Evolutionary conservation across 805 yeast species (phyloP).

Genomic region (Zygosaccharomyces rouxii): DNA sequence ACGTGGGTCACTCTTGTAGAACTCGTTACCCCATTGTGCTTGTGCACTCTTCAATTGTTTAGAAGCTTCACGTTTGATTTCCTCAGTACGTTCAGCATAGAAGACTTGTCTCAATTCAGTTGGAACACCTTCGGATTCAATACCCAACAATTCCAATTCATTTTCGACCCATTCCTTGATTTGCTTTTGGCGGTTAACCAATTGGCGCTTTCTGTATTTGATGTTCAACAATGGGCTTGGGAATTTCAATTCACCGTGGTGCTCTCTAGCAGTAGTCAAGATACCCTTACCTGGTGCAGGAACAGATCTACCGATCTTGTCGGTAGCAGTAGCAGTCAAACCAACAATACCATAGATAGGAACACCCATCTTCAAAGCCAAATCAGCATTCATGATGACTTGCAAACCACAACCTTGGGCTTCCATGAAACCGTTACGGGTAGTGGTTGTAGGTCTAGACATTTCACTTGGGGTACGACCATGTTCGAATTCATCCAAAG

Average conservation of each 20-base stretch:
- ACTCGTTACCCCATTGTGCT: constrained; percentile 92
- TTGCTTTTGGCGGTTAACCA: constrained; percentile 71
- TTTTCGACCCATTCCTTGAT: constrained; percentile 79
- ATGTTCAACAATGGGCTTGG: constrained; percentile 79
- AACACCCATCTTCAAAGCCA: constrained; percentile 97
- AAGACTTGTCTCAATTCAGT: constrained; percentile 52
- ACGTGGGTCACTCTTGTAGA: constrained; percentile 85
- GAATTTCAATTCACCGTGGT: constrained; percentile 73
- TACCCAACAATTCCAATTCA: constrained; percentile 66
- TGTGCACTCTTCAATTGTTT: constrained; percentile 86
- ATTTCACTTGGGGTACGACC: constrained; percentile 98
- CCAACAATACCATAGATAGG: constrained; percentile 96
- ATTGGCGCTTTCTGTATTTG: constrained; percentile 90
- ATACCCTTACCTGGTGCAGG: constrained; percentile 99
- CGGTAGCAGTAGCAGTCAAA: constrained; percentile 93
- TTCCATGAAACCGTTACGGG: constrained; percentile 98
- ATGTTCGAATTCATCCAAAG: constrained; percentile 79
- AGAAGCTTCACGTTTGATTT: constrained; percentile 76
- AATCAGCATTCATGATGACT: constrained; percentile 89
- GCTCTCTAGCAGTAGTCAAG: constrained; percentile 94
- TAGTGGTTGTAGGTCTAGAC: constrained; percentile 97
- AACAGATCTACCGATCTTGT: constrained; percentile 96
- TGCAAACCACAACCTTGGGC: constrained; percentile 99
- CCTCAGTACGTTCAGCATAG: constrained; percentile 80
- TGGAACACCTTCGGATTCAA: constrained; percentile 58